Evolutionary conservation across 2,329 filamentous ascomycete species (phyloP), one percentile per base, ranked within the genome.

Genomic region (Cordyceps fumosorosea): DNA sequence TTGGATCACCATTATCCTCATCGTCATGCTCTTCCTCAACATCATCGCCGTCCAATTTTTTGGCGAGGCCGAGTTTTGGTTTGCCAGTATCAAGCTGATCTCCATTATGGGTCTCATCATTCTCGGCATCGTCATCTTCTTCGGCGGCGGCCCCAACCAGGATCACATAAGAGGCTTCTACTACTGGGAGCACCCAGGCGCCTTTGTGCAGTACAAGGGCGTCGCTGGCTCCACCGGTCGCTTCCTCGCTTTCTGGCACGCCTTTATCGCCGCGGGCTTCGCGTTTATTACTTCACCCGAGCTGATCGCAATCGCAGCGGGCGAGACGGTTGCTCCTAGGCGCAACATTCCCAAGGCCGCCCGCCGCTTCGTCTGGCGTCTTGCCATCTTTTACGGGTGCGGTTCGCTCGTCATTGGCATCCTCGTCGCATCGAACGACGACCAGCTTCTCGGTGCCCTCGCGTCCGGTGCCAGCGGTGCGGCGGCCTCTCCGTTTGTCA

Each of bases 281-380:
- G 81, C 83, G 37, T 87, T 86, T 72, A 81, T 84, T 69, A 83
- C 82, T 6, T 84, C 82, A 1, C 83, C 85, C 18, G 88, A 90
- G 69, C 78, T 89, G 48, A 80, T 82, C 62, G 83, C 83, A 45
- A 81, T 87, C 62, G 85, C 87, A 1, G 86, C 85, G 5, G 86
- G 84, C 51, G 86, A 89, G 76, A 84, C 85, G 1, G 75, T 84
- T 29, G 83, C 86, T 24, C 87, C 87, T 2, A 81, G 85, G 58
- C 80, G 81, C 68, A 87, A 87, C 73, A 84, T 89, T 62, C 86
- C 87, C 62, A 87, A 86, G 75, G 85, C 85, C 0, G 83, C 85
- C 5, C 76, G 80, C 18, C 81, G 84, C 51, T 86, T 86, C 67
- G 78, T 87, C 67, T 85, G 78, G 75, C 84, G 86, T 65, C 80